Evolutionary conservation across 352 stramenopile genomes (phyloP).

Genomic region (Phytophthora pseudosyringae): DNA sequence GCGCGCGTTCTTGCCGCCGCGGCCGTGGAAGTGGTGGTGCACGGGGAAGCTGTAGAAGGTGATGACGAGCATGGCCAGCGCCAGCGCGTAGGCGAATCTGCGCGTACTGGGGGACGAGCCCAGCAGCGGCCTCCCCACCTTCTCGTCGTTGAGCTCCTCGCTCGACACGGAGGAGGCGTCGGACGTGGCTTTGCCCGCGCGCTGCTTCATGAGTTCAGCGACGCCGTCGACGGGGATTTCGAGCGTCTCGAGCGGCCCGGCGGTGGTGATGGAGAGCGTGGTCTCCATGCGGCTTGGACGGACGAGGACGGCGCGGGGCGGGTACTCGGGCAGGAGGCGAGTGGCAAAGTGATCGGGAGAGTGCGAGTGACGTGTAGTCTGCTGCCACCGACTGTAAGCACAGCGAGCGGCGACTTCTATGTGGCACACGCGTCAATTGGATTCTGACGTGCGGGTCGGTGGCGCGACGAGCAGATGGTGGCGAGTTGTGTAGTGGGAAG

Average conservation of each 20-base stretch:
- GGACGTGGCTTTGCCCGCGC: slow-evolving; percentile 13
- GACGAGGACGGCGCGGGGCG: not conserved
- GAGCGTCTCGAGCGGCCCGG: slow-evolving; percentile 21
- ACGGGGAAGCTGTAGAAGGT: slow-evolving; percentile 71
- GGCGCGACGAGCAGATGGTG: slow-evolving; percentile 1
- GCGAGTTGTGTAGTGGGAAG: slow-evolving; percentile 7
- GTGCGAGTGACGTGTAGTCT: slow-evolving; percentile 18
- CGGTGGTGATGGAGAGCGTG: slow-evolving; percentile 5
- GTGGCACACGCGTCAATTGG: slow-evolving; percentile 10
- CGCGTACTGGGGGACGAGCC: slow-evolving; percentile 23
- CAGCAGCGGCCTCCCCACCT: slow-evolving; percentile 11
- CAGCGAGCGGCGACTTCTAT: slow-evolving; percentile 15
- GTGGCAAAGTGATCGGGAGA: slow-evolving; percentile 12
- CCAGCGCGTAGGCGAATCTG: slow-evolving; percentile 52
- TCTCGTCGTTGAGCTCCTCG: slow-evolving; percentile 7
- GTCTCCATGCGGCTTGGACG: slow-evolving; percentile 32
- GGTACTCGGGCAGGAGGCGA: slow-evolving; percentile 21
- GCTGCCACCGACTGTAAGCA: slow-evolving; percentile 2
- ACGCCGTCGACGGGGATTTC: slow-evolving; percentile 23
- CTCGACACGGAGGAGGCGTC: slow-evolving; percentile 1
- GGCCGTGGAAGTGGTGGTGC: slow-evolving; percentile 34
- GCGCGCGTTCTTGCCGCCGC: slow-evolving; percentile 60
- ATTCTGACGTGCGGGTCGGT: slow-evolving; percentile 13
- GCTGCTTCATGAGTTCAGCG: slow-evolving; percentile 33
- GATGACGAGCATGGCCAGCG: slow-evolving; percentile 57